phyloP scores from a whole-genome alignment of 352 stramenopile species.

The Phytophthora agathidicida region DNA sequence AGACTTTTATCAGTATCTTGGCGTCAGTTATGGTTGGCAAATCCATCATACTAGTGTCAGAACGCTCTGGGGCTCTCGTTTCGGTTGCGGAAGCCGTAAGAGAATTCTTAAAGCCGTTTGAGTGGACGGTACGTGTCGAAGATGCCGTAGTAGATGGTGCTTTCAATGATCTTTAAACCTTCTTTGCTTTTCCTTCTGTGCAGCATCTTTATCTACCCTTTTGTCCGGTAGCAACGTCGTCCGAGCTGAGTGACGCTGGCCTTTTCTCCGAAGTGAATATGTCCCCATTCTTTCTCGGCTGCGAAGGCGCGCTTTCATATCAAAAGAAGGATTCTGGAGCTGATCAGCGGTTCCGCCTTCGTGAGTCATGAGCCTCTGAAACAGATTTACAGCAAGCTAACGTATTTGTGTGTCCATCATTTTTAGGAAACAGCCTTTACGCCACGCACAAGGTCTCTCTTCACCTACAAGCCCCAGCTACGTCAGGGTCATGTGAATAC shows the following conservation, averaged over 20 bases:
- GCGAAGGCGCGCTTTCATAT: slow-evolving; percentile 51
- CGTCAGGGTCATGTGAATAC: slow-evolving; percentile 27
- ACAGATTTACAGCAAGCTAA: background rate
- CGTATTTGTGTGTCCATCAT: background rate
- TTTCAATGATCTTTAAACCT: background rate
- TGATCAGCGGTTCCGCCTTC: slow-evolving; percentile 67
- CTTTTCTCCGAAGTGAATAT: slow-evolving; percentile 37
- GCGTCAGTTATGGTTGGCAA: slow-evolving; percentile 53
- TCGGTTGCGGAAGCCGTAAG: slow-evolving; percentile 44
- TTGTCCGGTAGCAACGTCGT: slow-evolving; percentile 48
- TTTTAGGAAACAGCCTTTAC: slow-evolving; percentile 71
- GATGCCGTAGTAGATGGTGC: background rate
- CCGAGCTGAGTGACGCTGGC: slow-evolving; percentile 33
- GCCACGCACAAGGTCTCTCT: slow-evolving; percentile 64
- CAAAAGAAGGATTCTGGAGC: slow-evolving; percentile 52
- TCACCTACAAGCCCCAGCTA: slow-evolving; percentile 33
- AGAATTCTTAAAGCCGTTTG: slow-evolving; percentile 56
- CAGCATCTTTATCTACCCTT: slow-evolving; percentile 66
- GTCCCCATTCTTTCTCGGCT: slow-evolving; percentile 57
- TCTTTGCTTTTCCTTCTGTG: background rate
- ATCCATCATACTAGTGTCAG: slow-evolving; percentile 64
- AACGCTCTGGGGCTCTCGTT: slow-evolving; percentile 45
- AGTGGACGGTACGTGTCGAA: slow-evolving; percentile 49
- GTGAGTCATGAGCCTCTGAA: slow-evolving; percentile 34
- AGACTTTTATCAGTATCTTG: slow-evolving; percentile 61